Percentiles rank a stretch among this genome's conserved stretches.
Evolutionary conservation across 2,329 filamentous ascomycete species (phyloP).

Genomic region (Trichoderma lentiforme): DNA sequence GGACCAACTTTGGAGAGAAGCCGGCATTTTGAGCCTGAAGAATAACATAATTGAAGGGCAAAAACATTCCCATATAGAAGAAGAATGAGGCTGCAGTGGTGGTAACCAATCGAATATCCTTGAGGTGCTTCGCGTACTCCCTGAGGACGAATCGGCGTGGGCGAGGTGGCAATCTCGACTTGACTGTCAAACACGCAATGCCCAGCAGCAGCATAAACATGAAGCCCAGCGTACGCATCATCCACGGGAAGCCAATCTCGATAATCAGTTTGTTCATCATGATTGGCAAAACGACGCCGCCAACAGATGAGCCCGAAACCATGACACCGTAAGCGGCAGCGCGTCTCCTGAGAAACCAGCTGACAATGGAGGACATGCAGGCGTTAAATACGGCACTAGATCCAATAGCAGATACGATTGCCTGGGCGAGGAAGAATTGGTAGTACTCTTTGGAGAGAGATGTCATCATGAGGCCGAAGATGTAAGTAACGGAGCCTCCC

Average conservation of each 20-base stretch:
- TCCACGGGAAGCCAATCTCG: slow-evolving; percentile 45
- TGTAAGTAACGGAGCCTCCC: slow-evolving; percentile 52
- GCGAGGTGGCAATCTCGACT: slow-evolving; percentile 43
- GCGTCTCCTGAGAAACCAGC: slow-evolving; percentile 52
- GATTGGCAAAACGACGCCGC: slow-evolving; percentile 58
- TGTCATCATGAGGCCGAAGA: slow-evolving; percentile 65
- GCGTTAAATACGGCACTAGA: slow-evolving; percentile 43
- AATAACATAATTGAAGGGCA: slow-evolving; percentile 53
- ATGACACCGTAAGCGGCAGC: slow-evolving; percentile 53
- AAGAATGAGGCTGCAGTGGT: slow-evolving; percentile 48
- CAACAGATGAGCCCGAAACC: slow-evolving; percentile 52
- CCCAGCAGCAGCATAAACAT: slow-evolving; percentile 40
- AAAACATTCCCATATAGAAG: slow-evolving; percentile 54
- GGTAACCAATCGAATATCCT: slow-evolving; percentile 44
- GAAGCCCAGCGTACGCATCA: slow-evolving; percentile 47
- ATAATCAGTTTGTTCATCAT: slow-evolving; percentile 55
- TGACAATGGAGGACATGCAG: slow-evolving; percentile 41
- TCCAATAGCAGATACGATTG: slow-evolving; percentile 40
- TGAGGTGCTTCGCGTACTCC: slow-evolving; percentile 47
- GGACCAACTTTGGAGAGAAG: slow-evolving; percentile 39
- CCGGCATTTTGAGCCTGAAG: slow-evolving; percentile 46
- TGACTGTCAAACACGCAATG: slow-evolving; percentile 37
- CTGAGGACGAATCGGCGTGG: slow-evolving; percentile 42
- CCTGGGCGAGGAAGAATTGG: slow-evolving; percentile 44
- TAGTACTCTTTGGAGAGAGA: slow-evolving; percentile 47